These are phyloP conservation scores for Neoscytalidium dimidiatum DNA, from an alignment of 2,329 filamentous ascomycete genomes.

Conservation along the genomic window DNA sequence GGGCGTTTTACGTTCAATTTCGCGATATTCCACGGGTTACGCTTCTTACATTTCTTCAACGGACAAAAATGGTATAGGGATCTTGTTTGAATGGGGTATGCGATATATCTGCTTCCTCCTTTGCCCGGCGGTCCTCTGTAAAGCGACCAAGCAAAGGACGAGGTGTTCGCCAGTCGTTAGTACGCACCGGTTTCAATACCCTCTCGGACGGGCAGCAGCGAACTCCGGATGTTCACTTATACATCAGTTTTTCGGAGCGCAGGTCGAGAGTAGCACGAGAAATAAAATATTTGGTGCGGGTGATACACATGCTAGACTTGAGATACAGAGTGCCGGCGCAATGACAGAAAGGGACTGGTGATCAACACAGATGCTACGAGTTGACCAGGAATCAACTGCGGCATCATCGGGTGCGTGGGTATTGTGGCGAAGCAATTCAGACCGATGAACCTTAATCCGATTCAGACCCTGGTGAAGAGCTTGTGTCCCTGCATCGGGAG, in stretches of 20 bases:
- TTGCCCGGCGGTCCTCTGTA: neutral
- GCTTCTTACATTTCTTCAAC: neutral
- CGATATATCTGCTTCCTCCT: neutral
- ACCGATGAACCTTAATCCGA: neutral
- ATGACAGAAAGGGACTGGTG: neutral
- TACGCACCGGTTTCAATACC: neutral
- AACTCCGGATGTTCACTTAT: neutral
- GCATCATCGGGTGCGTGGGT: neutral
- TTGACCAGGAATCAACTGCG: neutral
- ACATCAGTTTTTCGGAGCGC: constrained; percentile 1
- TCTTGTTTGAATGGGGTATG: neutral
- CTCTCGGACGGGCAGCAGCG: neutral
- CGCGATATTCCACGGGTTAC: neutral
- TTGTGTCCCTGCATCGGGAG: neutral
- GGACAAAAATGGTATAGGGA: neutral
- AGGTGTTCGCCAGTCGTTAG: neutral
- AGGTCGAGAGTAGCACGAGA: neutral
- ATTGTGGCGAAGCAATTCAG: neutral
- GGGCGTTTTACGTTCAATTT: neutral
- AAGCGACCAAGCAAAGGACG: neutral
- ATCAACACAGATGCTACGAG: neutral
- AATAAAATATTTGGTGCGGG: neutral
- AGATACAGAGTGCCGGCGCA: too few relatives aligned
- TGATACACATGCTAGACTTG: too few relatives aligned
- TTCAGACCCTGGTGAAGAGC: neutral